Evolutionary conservation across 495 filamentous ascomycete genomes (phyloP).

Genomic region (Talaromyces nanjingensis): DNA sequence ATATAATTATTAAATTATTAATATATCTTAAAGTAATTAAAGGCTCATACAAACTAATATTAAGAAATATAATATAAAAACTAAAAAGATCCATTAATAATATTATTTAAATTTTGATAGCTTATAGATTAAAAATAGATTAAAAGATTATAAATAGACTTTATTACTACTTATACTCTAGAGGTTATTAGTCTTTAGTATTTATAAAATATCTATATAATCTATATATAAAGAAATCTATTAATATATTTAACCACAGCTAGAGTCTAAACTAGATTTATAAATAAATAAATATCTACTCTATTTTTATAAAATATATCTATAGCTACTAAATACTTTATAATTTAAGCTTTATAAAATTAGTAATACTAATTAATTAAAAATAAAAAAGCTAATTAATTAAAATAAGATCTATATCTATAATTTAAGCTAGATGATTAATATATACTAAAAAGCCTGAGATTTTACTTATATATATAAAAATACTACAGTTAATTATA

Average conservation of each 20-base stretch:
- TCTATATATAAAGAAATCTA: conserved; percentile 27
- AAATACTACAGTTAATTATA: background rate
- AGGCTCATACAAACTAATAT: conserved; percentile 8
- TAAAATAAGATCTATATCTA: background rate
- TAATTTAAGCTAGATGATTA: background rate
- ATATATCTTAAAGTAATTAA: background rate
- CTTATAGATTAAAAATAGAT: conserved; percentile 14
- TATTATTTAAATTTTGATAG: conserved; percentile 16
- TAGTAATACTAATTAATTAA: no score
- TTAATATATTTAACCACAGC: conserved; percentile 26
- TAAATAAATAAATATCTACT: conserved; percentile 35
- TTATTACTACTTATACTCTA: conserved; percentile 8
- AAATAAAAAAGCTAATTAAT: background rate
- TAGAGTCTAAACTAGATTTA: conserved; percentile 34
- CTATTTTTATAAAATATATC: conserved; percentile 38
- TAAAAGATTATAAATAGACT: conserved; percentile 11
- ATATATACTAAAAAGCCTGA: background rate
- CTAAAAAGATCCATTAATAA: conserved; percentile 12
- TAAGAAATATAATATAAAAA: conserved; percentile 7
- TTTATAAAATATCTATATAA: no score
- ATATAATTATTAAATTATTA: background rate
- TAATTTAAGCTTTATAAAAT: conserved; percentile 17
- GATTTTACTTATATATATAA: background rate
- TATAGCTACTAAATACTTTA: conserved; percentile 46
- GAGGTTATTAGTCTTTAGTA: conserved; percentile 4